A percentile compares a stretch with the other conserved stretches of the same genome.
These are phyloP conservation scores for Sclerotinia minor DNA, from an alignment of 2,329 filamentous ascomycete species.

Conservation along the genomic window DNA sequence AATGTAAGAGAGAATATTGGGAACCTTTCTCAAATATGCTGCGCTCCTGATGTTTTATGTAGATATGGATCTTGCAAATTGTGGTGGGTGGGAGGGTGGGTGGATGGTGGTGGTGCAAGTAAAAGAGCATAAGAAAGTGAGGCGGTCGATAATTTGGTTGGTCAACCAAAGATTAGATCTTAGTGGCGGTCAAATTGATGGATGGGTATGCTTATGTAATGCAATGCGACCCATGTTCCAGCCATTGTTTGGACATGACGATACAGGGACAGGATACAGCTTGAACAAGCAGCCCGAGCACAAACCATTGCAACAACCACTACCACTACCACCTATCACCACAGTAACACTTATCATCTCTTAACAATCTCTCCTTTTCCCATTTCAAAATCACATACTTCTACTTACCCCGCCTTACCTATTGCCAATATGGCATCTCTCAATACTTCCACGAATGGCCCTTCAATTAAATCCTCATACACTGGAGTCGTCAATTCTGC, in stretches of 20 bases:
- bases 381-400: background rate
- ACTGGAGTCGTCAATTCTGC: constrained; percentile 65
- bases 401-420: background rate
- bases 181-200: constrained; percentile 17
- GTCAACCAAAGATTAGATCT: background rate
- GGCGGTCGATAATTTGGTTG: constrained; percentile 18
- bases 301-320: constrained; percentile 5
- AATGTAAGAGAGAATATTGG: constrained; percentile 9
- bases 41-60: constrained; percentile 13
- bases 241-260: constrained; percentile 19
- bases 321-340: background rate
- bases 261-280: background rate
- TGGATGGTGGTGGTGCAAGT: background rate
- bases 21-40: constrained; percentile 14
- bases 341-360: constrained; percentile 7
- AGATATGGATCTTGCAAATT: background rate
- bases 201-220: constrained; percentile 16
- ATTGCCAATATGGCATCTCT: constrained; percentile 67
- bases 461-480: constrained; percentile 83
- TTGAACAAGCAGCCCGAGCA: constrained; percentile 21
- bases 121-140: constrained; percentile 14
- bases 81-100: background rate
- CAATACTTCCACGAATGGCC: constrained; percentile 76
- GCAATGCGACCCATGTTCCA: constrained; percentile 8
- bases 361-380: background rate